These are phyloP conservation scores for Sugiyamaella lignohabitans DNA, from an alignment of 805 yeast species.

Conservation along the genomic window DNA sequence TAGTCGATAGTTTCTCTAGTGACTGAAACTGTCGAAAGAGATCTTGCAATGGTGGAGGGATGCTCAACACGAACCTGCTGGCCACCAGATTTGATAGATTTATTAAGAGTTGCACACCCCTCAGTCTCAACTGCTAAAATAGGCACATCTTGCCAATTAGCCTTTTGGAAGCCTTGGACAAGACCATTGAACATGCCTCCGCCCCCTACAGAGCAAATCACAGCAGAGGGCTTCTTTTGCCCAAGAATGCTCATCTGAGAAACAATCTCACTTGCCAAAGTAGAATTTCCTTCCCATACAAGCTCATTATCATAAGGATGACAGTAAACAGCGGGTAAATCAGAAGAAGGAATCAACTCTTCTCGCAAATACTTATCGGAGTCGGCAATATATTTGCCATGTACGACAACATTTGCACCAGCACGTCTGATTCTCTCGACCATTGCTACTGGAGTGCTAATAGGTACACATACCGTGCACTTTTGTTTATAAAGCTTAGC, in stretches of 20 bases:
- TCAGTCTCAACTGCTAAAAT: slow-evolving; percentile 49
- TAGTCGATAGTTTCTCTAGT: slow-evolving; percentile 44
- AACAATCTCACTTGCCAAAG: slow-evolving; percentile 80
- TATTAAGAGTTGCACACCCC: slow-evolving; percentile 55
- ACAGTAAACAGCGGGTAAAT: slow-evolving; percentile 69
- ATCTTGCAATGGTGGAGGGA: slow-evolving; percentile 52
- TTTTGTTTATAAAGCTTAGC: slow-evolving; percentile 57
- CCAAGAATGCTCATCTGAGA: slow-evolving; percentile 57
- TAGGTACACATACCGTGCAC: slow-evolving; percentile 58
- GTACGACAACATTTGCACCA: slow-evolving; percentile 49
- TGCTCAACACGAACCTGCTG: slow-evolving; percentile 38
- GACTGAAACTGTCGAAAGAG: slow-evolving; percentile 57
- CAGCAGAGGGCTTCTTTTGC: slow-evolving; percentile 60
- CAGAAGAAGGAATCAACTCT: slow-evolving; percentile 45
- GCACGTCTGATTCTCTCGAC: slow-evolving; percentile 39
- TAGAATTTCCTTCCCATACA: slow-evolving; percentile 94
- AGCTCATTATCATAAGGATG: slow-evolving; percentile 94
- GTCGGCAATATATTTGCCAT: slow-evolving; percentile 75
- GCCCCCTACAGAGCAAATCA: slow-evolving; percentile 91
- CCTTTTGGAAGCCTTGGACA: slow-evolving; percentile 70
- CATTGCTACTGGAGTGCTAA: slow-evolving; percentile 41
- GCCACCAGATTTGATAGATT: slow-evolving; percentile 43
- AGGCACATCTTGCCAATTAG: slow-evolving; percentile 35
- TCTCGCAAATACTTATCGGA: slow-evolving; percentile 75
- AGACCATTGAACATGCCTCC: slow-evolving; percentile 92